Evolutionary conservation across 2,329 filamentous ascomycete species (phyloP).

Genomic region (Trichoderma arundinaceum): DNA sequence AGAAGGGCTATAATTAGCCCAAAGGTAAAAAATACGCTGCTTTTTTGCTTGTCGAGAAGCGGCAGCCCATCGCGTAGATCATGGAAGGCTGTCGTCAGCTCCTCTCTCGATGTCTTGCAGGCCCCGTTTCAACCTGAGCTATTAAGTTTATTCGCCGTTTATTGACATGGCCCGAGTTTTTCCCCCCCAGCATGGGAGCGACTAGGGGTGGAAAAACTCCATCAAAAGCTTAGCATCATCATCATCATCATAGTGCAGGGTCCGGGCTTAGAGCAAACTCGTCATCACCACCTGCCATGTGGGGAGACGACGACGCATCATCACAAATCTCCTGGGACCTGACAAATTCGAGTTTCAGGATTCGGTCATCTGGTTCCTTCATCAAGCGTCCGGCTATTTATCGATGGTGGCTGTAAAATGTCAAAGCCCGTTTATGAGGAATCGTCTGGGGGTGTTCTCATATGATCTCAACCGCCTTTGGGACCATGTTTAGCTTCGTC

Average conservation of each 20-base stretch:
- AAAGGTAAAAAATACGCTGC: not conserved
- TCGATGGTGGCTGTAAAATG: conserved; percentile 13
- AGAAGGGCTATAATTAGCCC: conserved; percentile 14
- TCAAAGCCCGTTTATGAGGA: not conserved
- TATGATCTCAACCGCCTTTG: not conserved
- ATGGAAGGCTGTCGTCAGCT: conserved; percentile 19
- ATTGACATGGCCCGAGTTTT: conserved; percentile 2
- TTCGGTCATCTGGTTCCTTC: conserved; percentile 7
- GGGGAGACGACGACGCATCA: conserved; percentile 5
- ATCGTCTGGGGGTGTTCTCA: not conserved
- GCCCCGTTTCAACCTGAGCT: not conserved
- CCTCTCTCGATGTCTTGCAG: conserved; percentile 15
- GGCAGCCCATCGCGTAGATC: not conserved
- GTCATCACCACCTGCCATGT: conserved; percentile 25
- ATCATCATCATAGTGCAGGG: not conserved
- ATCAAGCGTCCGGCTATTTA: not conserved
- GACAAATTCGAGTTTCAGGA: conserved; percentile 15
- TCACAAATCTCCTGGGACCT: not conserved
- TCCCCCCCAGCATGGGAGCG: not conserved
- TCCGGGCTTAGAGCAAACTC: not conserved
- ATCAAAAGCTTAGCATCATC: conserved; percentile 1
- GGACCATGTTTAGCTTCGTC: not conserved
- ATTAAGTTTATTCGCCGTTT: conserved; percentile 25
- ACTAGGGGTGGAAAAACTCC: not conserved
- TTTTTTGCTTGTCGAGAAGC: not conserved